A percentile compares a stretch with the other conserved stretches of the same genome.
phyloP scores from a whole-genome alignment of 495 filamentous ascomycete species.

The Xylaria intraflava region DNA sequence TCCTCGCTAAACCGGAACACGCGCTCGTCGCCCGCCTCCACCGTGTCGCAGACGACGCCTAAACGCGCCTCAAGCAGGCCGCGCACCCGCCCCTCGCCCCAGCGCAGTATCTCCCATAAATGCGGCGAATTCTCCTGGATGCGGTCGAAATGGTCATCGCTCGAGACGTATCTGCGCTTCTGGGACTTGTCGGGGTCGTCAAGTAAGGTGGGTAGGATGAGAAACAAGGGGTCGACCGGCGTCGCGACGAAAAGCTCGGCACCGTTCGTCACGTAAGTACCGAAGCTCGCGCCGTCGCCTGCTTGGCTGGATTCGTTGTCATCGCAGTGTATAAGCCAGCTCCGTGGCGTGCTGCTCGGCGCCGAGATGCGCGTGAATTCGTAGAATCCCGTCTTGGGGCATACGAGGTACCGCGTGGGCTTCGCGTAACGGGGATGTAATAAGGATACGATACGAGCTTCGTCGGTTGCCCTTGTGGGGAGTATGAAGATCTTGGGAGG shows the following conservation, averaged over 20 bases:
- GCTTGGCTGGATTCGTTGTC: conserved; percentile 1
- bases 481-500: conserved; percentile 73
- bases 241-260: conserved; percentile 76
- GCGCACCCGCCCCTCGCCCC: conserved; percentile 31
- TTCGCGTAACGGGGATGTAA: conserved; percentile 65
- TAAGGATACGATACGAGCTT: conserved; percentile 67
- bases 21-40: conserved; percentile 71
- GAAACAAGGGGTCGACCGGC: conserved; percentile 74
- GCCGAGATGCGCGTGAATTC: conserved; percentile 77
- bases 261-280: conserved; percentile 42
- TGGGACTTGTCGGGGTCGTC: conserved; percentile 17
- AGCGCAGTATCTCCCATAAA: conserved; percentile 49
- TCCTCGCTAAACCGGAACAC: conserved; percentile 70
- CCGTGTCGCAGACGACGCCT: conserved; percentile 63
- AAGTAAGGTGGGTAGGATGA: conserved; percentile 65
- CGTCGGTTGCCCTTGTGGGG: conserved; percentile 55
- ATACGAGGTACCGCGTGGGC: conserved; percentile 70
- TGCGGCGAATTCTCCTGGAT: conserved; percentile 51
- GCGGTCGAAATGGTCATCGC: conserved; percentile 74
- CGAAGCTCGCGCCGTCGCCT: conserved; percentile 11
- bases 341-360: conserved; percentile 52
- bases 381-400: conserved; percentile 71
- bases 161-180: conserved; percentile 63
- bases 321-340: conserved; percentile 56
- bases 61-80: conserved; percentile 40